These are phyloP conservation scores for Amanita phalloides DNA, from an alignment of 768 basidiomycete species.

Conservation along the genomic window DNA sequence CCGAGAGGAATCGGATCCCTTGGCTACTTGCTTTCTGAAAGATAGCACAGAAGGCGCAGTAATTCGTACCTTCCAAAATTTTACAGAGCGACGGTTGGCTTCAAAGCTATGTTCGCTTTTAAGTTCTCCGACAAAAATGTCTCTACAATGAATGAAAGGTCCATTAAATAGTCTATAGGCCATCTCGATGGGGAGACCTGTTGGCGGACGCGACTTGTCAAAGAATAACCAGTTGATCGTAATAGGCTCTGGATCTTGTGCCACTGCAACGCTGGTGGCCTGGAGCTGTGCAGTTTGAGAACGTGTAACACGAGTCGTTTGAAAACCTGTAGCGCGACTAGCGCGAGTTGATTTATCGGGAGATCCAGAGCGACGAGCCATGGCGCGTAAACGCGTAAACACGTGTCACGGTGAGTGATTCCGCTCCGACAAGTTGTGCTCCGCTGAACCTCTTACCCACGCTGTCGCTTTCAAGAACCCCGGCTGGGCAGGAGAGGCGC, in stretches of 20 bases:
- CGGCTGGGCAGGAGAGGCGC: conserved; percentile 29
- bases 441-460: too few species aligned
- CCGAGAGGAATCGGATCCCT: background rate
- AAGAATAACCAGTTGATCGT: background rate
- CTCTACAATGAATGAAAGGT: background rate
- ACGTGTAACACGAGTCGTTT: background rate
- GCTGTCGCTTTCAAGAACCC: conserved; percentile 31
- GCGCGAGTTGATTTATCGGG: background rate
- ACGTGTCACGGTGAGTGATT: too few species aligned
- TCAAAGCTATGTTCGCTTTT: background rate
- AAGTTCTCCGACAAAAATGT: background rate
- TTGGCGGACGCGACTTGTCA: background rate
- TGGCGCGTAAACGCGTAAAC: too few species aligned
- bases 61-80: background rate
- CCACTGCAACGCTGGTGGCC: background rate
- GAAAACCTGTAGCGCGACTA: background rate
- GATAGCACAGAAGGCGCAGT: background rate
- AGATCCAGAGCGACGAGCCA: too few species aligned
- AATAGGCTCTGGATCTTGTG: background rate
- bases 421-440: too few species aligned
- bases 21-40: background rate
- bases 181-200: background rate
- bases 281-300: background rate
- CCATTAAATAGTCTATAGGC: background rate
- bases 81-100: background rate